phyloP scores from a whole-genome alignment of 164 flowering plant species.

The Magnolia sinica region DNA sequence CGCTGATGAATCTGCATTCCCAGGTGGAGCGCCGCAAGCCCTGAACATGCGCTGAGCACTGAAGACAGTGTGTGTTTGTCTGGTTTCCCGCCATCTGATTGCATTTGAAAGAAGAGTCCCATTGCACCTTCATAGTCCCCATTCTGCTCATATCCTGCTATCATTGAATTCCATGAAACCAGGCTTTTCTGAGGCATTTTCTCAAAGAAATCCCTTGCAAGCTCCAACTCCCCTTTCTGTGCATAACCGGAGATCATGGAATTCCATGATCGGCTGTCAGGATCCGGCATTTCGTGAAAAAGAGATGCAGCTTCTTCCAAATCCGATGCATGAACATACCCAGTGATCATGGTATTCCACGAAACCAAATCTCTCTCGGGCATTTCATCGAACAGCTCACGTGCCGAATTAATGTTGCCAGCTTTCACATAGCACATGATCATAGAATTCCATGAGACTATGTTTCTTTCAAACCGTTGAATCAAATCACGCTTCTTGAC shows the following conservation, averaged over 20 bases:
- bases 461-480: conserved; percentile 9
- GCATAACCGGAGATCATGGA: conserved; percentile 18
- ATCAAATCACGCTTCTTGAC: background rate
- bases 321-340: conserved; percentile 9
- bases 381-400: conserved; percentile 16
- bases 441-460: conserved; percentile 20
- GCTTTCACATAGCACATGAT: conserved; percentile 20
- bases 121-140: conserved; percentile 10
- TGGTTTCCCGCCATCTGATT: conserved; percentile 12
- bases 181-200: conserved; percentile 16
- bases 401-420: conserved; percentile 13
- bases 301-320: conserved; percentile 14
- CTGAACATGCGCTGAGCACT: conserved; percentile 18
- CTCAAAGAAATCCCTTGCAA: conserved; percentile 14
- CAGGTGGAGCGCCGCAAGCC: conserved; percentile 10
- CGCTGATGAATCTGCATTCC: conserved; percentile 22
- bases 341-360: conserved; percentile 22
- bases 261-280: conserved; percentile 18
- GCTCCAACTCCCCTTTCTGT: conserved; percentile 9
- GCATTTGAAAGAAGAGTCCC: conserved; percentile 14
- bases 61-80: conserved; percentile 20
- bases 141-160: conserved; percentile 20
- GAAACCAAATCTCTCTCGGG: conserved; percentile 17
- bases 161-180: conserved; percentile 21
- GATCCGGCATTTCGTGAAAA: conserved; percentile 14